Evolutionary conservation across 768 basidiomycete species (phyloP).

Genomic region (Pleurotus giganteus): DNA sequence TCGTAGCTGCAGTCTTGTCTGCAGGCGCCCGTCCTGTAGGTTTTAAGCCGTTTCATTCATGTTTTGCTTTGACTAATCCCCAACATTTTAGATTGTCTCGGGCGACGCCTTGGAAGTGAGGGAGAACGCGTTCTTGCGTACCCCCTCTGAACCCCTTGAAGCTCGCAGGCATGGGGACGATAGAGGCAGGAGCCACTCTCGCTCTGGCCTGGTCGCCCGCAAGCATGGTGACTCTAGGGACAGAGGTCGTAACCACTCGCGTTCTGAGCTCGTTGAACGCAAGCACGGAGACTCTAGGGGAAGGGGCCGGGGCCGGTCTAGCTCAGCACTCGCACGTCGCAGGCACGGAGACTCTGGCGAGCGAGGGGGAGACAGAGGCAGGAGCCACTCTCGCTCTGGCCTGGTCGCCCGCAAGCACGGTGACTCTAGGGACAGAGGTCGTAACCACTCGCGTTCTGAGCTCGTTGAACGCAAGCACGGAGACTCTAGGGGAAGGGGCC

Average conservation of each 20-base stretch:
- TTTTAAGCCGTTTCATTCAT: neutral
- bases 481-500: too few species aligned
- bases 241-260: neutral
- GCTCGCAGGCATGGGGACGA: neutral
- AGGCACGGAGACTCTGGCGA: too few species aligned
- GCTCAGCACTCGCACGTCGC: too few species aligned
- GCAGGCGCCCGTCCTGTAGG: neutral
- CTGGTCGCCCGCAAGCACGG: neutral
- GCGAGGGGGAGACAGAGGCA: too few species aligned
- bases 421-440: neutral
- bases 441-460: neutral
- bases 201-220: neutral
- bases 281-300: neutral
- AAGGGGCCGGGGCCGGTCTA: too few species aligned
- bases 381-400: neutral
- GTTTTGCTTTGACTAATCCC: neutral
- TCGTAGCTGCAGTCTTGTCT: neutral
- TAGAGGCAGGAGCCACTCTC: slow-evolving; percentile 3
- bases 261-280: neutral
- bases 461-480: neutral
- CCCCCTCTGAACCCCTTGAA: neutral
- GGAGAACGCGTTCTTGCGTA: neutral
- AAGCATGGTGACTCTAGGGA: neutral
- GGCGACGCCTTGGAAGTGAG: neutral
- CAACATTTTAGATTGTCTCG: neutral